Evolutionary conservation across 192 early-diverging fungal species (phyloP), one percentile per base, ranked within the genome.

Genomic region (Backusella morwellensis): DNA sequence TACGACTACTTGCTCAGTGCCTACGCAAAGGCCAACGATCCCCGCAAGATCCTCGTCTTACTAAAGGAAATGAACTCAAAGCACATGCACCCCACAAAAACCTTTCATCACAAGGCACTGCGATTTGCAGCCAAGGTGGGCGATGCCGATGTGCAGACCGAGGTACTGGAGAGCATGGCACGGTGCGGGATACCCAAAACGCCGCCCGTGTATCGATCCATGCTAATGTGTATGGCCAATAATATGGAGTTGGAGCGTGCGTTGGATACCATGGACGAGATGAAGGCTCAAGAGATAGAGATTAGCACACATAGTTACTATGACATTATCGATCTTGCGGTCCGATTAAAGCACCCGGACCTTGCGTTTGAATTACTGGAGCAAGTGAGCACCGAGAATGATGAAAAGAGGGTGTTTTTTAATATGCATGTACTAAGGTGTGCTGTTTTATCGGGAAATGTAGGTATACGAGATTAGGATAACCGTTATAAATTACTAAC

Each of bases 181-280:
- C 17, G 42, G 11, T 23, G 26, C 3, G 41, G 44, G 1, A 15
- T 50, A 12, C 11, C 34, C 6, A 52, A 42, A 0, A 75, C 78
- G 6, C 34, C 71, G 0, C 66, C 69, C 14, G 77, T 78, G 0
- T 88, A 86, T 54, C 73, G 84, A 71, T 68, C 56, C 19, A 77
- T 86, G 56, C 80, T 88, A 5, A 77, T 75, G 9, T 79, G 82
- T 42, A 82, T 86, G 66, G 80, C 78, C 44, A 52, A 78, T 1
- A 86, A 86, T 34, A 11, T 70, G 21, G 87, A 86, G 44, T 52
- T 86, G n/a, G 87, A 88, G 69, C 80, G 78, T 42, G 85, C 84
- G 1, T 42, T 88, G 12, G 85, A 88, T 77, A 80, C 81, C 1
- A 52, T 88, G 17, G 82, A 83, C 3, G 77, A 78, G 32, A 85